Percentiles rank a stretch among this genome's conserved stretches.
phyloP scores from a whole-genome alignment of 192 early-diverging fungal genomes.

The Coemansia sp. region DNA sequence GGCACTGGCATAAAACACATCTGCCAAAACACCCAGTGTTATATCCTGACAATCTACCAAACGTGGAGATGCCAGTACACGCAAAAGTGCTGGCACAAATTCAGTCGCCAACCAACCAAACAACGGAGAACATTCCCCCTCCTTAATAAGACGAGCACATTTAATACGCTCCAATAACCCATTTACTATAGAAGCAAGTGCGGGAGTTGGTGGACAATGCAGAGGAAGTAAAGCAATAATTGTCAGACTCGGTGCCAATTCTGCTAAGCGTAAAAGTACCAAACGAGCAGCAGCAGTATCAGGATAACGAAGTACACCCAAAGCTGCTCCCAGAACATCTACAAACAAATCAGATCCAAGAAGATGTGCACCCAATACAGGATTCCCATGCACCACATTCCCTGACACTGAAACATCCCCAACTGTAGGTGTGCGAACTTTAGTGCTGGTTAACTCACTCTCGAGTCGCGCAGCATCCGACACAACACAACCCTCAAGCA shows the following conservation, averaged over 20 bases:
- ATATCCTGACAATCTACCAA: slow-evolving; percentile 30
- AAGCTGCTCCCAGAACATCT: slow-evolving; percentile 7
- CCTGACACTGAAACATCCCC: not conserved
- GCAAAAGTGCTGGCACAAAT: not conserved
- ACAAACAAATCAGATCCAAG: slow-evolving; percentile 14
- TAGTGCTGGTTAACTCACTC: slow-evolving; percentile 23
- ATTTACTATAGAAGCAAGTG: slow-evolving; percentile 21
- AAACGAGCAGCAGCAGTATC: slow-evolving; percentile 21
- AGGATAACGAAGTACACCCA: slow-evolving; percentile 14
- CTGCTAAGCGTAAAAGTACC: slow-evolving; percentile 9
- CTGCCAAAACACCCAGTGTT: slow-evolving; percentile 18
- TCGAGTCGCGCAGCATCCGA: slow-evolving; percentile 37
- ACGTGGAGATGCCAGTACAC: slow-evolving; percentile 16
- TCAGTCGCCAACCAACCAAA: slow-evolving; percentile 18
- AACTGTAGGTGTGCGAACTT: slow-evolving; percentile 8
- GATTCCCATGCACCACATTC: not conserved
- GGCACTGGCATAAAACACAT: slow-evolving; percentile 18
- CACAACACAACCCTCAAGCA: slow-evolving; percentile 9
- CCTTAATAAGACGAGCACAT: not conserved
- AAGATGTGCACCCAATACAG: slow-evolving; percentile 11
- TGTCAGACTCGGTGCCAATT: slow-evolving; percentile 21
- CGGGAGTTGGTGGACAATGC: slow-evolving; percentile 34
- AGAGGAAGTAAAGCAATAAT: slow-evolving; percentile 25
- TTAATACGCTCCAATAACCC: slow-evolving; percentile 23
- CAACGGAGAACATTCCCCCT: slow-evolving; percentile 4